Conservation (phyloP, 805 yeast genomes). For the Saccharomycopsis schoenii region DNA sequence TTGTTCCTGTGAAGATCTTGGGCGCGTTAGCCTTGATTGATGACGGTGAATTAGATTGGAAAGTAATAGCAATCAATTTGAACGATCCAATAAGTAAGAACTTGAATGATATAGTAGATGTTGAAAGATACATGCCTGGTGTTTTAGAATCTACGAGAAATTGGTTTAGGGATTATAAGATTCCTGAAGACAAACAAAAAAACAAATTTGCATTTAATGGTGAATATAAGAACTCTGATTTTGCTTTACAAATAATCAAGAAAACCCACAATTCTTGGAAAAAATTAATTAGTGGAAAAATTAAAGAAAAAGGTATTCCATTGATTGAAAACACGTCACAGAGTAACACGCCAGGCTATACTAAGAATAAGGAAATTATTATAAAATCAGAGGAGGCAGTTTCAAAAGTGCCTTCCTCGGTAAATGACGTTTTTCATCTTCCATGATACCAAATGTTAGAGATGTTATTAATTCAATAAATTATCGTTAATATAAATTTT, state of each 20-base stretch:
- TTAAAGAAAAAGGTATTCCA: constrained; percentile 19
- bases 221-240: constrained; percentile 45
- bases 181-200: constrained; percentile 71
- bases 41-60: constrained; percentile 98
- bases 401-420: neutral
- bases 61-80: constrained; percentile 60
- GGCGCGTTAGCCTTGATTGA: constrained; percentile 75
- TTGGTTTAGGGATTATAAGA: constrained; percentile 81
- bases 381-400: neutral
- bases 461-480: no score
- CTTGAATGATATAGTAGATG: constrained; percentile 57
- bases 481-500: no score
- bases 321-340: constrained; percentile 46
- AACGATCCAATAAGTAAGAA: constrained; percentile 55
- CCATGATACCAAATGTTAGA: no score
- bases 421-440: neutral
- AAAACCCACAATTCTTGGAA: constrained; percentile 68
- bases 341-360: constrained; percentile 36
- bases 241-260: constrained; percentile 49
- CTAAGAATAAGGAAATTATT: constrained; percentile 20
- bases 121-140: constrained; percentile 60
- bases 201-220: constrained; percentile 72
- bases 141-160: constrained; percentile 54
- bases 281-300: constrained; percentile 34
- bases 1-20: constrained; percentile 56